Percentiles rank a stretch among this genome's conserved stretches.
These are phyloP conservation scores for Hymenoscyphus fructigenus DNA, from an alignment of 2,329 filamentous ascomycete genomes.

Conservation along the genomic window DNA sequence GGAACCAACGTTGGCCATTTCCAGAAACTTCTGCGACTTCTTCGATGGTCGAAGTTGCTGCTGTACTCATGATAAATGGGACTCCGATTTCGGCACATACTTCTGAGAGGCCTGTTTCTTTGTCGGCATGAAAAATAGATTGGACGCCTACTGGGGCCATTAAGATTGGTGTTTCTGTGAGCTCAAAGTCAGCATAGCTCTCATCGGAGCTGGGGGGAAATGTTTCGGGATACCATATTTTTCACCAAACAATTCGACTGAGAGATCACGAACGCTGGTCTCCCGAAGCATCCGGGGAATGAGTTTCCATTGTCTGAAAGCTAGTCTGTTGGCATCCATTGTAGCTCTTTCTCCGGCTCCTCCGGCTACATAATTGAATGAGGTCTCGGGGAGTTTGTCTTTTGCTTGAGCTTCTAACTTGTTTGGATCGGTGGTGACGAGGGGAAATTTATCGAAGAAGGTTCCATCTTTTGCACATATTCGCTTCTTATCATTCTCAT, in stretches of 20 bases:
- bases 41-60: constrained; percentile 61
- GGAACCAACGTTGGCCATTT: constrained; percentile 64
- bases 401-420: constrained; percentile 55
- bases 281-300: constrained; percentile 57
- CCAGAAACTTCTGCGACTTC: constrained; percentile 61
- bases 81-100: constrained; percentile 60
- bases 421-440: constrained; percentile 59
- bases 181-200: background rate
- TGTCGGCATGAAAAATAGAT: constrained; percentile 63
- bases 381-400: constrained; percentile 45
- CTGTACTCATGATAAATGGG: constrained; percentile 68
- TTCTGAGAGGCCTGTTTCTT: constrained; percentile 62
- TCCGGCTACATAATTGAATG: constrained; percentile 62
- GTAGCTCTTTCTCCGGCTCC: constrained; percentile 62
- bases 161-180: constrained; percentile 47
- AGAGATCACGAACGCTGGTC: constrained; percentile 51
- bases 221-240: constrained; percentile 40
- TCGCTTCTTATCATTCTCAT: background rate
- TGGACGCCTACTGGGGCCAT: constrained; percentile 72
- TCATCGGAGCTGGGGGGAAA: background rate
- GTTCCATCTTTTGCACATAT: constrained; percentile 42
- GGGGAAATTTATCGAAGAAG: constrained; percentile 46
- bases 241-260: constrained; percentile 52
- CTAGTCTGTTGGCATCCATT: constrained; percentile 62
- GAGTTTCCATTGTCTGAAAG: constrained; percentile 64